Evolutionary conservation across 192 early-diverging fungal genomes (phyloP).

Genomic region (Dispira simplex): DNA sequence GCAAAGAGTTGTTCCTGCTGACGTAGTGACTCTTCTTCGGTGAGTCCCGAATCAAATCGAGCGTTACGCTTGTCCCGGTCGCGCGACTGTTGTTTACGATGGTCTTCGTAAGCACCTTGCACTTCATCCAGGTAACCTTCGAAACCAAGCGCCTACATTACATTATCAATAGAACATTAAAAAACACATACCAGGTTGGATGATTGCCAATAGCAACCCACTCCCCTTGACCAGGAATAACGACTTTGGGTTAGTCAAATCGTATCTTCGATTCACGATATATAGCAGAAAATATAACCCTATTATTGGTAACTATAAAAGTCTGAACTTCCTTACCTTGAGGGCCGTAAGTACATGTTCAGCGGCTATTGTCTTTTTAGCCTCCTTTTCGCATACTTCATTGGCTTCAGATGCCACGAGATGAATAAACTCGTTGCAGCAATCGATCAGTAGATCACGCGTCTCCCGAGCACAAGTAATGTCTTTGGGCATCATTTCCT

Average conservation of each 20-base stretch:
- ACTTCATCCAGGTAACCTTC: conserved; percentile 82
- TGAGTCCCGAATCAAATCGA: conserved; percentile 63
- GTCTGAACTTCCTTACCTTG: conserved; percentile 28
- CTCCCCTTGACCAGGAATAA: too few relatives aligned
- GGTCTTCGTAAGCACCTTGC: conserved; percentile 74
- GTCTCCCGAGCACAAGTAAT: conserved; percentile 91
- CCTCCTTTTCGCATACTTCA: conserved; percentile 90
- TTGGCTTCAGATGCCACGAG: conserved; percentile 88
- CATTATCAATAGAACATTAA: conserved; percentile 5
- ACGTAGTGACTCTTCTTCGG: conserved; percentile 67
- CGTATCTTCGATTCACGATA: neutral
- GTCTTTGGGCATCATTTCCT: conserved; percentile 88
- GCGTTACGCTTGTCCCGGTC: conserved; percentile 48
- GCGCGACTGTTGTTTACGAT: conserved; percentile 55
- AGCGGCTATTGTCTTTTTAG: conserved; percentile 92
- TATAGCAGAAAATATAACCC: neutral
- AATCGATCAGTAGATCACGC: conserved; percentile 85
- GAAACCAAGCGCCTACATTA: conserved; percentile 62
- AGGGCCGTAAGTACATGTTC: conserved; percentile 89
- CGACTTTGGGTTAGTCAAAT: too few relatives aligned
- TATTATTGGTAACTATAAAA: neutral
- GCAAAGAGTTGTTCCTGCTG: conserved; percentile 84
- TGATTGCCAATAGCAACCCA: too few relatives aligned
- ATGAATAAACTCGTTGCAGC: conserved; percentile 94
- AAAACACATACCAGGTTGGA: neutral